These are phyloP conservation scores for Forsythia suspensa DNA, from an alignment of 257 asterid species.

Conservation along the genomic window DNA sequence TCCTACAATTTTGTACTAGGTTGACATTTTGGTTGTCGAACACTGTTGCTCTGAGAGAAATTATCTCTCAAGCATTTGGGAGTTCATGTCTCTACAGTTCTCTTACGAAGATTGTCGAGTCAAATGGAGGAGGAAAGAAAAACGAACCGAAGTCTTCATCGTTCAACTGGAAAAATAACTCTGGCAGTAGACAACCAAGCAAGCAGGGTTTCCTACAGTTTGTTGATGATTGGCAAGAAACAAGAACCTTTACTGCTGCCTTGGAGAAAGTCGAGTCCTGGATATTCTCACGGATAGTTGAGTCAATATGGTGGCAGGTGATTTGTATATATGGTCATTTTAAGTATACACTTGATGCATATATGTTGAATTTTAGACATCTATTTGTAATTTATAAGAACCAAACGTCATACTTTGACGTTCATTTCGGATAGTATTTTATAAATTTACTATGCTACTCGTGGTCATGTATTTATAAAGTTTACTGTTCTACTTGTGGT, in stretches of 20 bases:
- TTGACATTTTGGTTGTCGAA: conserved; percentile 94
- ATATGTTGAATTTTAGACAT: conserved; percentile 8
- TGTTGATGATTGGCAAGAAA: conserved; percentile 92
- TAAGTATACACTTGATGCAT: not conserved
- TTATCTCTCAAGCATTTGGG: conserved; percentile 77
- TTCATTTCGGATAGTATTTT: not conserved
- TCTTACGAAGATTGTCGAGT: conserved; percentile 37
- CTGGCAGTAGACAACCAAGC: conserved; percentile 44
- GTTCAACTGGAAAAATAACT: conserved; percentile 35
- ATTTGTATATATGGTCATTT: conserved; percentile 8
- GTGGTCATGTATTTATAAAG: not conserved
- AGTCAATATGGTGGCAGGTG: conserved; percentile 99
- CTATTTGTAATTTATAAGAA: not conserved
- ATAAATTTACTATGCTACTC: conserved; percentile 11
- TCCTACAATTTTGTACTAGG: conserved; percentile 43
- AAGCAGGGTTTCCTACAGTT: conserved; percentile 55
- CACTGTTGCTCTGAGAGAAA: conserved; percentile 79
- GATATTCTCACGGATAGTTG: conserved; percentile 90
- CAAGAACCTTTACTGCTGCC: conserved; percentile 76
- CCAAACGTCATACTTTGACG: not conserved
- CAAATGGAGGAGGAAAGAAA: conserved; percentile 41
- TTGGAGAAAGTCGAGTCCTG: conserved; percentile 90
- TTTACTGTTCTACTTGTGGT: conserved; percentile 10
- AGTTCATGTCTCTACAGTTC: conserved; percentile 66
- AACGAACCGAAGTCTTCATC: conserved; percentile 38